phyloP scores from a whole-genome alignment of 345 rosid species.

The Eucalyptus sp. region DNA sequence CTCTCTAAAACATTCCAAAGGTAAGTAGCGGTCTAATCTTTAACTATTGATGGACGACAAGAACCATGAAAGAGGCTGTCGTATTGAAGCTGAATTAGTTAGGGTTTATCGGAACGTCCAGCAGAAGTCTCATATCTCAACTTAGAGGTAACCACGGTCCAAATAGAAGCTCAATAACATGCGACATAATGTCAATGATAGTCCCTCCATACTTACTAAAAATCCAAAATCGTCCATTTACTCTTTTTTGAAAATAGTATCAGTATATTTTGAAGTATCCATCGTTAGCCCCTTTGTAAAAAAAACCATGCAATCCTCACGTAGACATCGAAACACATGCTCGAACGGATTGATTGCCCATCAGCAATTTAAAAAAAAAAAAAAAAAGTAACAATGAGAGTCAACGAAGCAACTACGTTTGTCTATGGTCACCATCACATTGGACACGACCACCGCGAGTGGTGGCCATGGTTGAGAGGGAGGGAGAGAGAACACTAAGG shows the following conservation, averaged over 20 bases:
- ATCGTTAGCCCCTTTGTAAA: background rate
- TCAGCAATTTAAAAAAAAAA: background rate
- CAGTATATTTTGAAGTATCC: background rate
- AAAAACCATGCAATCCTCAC: background rate
- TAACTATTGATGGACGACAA: background rate
- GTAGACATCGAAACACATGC: background rate
- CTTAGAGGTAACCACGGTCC: background rate
- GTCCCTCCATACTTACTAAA: background rate
- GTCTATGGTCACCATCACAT: background rate
- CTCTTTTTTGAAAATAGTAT: background rate
- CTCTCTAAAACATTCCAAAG: background rate
- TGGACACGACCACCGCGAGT: background rate
- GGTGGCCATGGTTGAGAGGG: background rate
- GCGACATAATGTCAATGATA: background rate
- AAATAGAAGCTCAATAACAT: background rate
- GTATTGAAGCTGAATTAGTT: background rate
- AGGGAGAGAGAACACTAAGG: background rate
- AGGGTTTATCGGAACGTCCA: background rate
- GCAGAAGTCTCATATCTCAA: background rate
- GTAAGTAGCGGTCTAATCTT: background rate
- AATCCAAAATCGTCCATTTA: background rate
- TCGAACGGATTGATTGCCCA: background rate
- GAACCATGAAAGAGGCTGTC: background rate
- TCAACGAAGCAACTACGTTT: background rate
- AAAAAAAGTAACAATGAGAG: background rate